Conservation (phyloP, 805 yeast species). For the Debaryomyces maramus region DNA sequence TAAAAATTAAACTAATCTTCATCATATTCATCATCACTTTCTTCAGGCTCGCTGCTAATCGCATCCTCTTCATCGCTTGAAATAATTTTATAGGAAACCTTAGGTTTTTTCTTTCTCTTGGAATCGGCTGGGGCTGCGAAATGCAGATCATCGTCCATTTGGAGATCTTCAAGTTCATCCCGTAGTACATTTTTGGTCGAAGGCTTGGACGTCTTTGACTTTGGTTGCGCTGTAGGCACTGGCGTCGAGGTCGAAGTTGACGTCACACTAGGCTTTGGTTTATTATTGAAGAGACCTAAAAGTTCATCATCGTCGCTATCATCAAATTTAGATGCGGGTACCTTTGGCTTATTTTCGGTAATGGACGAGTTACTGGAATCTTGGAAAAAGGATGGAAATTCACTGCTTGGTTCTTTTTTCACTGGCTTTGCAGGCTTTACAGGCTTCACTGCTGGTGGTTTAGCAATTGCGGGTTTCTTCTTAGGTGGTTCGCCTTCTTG, state of each 20-base stretch:
- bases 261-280: constrained; percentile 3
- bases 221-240: background rate
- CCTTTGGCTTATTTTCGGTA: constrained; percentile 3
- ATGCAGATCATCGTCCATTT: constrained; percentile 4
- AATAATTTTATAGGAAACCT: constrained; percentile 11
- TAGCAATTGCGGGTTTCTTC: constrained; percentile 12
- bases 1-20: constrained; percentile 18
- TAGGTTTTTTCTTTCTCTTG: constrained; percentile 8
- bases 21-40: constrained; percentile 14
- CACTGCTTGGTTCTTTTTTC: constrained; percentile 10
- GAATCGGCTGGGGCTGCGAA: constrained; percentile 9
- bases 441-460: background rate
- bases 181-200: constrained; percentile 8
- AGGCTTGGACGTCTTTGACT: background rate
- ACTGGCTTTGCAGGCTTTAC: no score
- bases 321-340: constrained; percentile 17
- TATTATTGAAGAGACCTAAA: constrained; percentile 13
- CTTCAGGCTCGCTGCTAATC: constrained; percentile 12
- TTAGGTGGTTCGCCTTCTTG: constrained; percentile 11
- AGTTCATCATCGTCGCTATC: constrained; percentile 39
- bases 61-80: constrained; percentile 20
- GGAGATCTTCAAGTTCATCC: constrained; percentile 28
- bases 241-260: constrained; percentile 1
- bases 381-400: constrained; percentile 16
- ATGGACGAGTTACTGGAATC: constrained; percentile 2